Base-by-base conservation (phyloP, 2,329 filamentous ascomycete species). In the Aspergillus udagawae region DNA sequence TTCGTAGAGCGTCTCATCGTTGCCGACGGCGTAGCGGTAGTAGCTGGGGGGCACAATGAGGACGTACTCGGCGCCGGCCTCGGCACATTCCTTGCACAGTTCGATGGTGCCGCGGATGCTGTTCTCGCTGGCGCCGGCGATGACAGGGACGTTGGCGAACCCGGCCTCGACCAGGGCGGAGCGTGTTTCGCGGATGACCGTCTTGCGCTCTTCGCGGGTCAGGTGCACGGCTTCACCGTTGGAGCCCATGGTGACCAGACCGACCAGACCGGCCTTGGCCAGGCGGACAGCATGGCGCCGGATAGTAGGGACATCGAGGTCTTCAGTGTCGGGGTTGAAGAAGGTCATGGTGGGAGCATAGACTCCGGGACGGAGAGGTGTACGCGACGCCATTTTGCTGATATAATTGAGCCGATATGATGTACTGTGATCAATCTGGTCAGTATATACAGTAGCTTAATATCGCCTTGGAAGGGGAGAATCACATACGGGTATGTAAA, bases 341-440 rank as follows among this genome's bases (percentile, higher is more conserved):
- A 96, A 95, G 68, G 91, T 95, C 86, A 94, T 91, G 59, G 89
- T 93, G 27, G 91, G 91, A 59, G 89, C 89, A 75, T 94, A 95
- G 72, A 94, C 92, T 72, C 91, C 90, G 68, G 88, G 87, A 48
- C 89, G 88, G 55, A 95, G 83, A 62, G 87, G 81, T n/a, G 79
- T 82, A 58, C 73, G 75, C 59, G 75, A 38, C 66, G 72, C 69
- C 60, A 55, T 71, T 51, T 51, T 59, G 51, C 35, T 48, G 6
- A 23, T 17, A 38, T 38, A 6, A 32, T 29, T 29, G 3, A 29
- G 28, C 28, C 10, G 12, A 17, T 35, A 35, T 4, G 32, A 5
- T 7, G 1, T 17, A 14, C 29, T 38, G 14, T 45, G 42, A 12
- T 44, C 8, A 21, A 10, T 14, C 21, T 45, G 42, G 10, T 45